Evolutionary conservation across 1,139 yeast species (phyloP), one percentile per base, ranked within the genome.

Genomic region (Waltiozyma sp.): DNA sequence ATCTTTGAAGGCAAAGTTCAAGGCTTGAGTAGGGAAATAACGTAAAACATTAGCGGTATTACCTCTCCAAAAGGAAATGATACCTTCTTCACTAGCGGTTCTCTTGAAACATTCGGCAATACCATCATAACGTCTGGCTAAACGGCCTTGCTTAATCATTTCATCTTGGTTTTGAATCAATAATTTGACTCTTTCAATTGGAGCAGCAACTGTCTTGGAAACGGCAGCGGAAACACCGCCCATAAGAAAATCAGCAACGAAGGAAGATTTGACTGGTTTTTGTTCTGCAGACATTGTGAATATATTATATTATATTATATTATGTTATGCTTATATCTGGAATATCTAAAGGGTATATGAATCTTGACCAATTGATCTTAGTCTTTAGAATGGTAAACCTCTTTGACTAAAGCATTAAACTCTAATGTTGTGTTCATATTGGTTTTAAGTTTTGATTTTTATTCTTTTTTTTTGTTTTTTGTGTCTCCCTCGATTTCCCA

Each of bases 221-320:
- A 80, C 80, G 58, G 88, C 88, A 67, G 88, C 88, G 65, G 87
- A 80, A 51, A 80, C 84, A 77, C 88, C 87, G 64, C 86, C 87
- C 87, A 80, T 77, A 65, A 77, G 59, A 72, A 76, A 77, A 65
- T 77, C 80, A 61, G 71, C 57, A 58, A 72, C 57, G 64, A 75
- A 76, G 58, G 55, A 52, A 38, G 58, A 19, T 14, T 35, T 35
- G n/a, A 14, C 13, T 53, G 18, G 39, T 24, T 37, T 40, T 28
- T 38, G 36, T 16, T 41, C 38, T 31, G 38, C 38, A 36, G 38
- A 35, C 33, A 19, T 31, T 21, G 28, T 37, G 13, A 36, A 6
- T 19, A 19, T 36, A 4, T 5, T 26, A 14, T 9, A 15, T 51
- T 54, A 49, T 41, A 47, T 50, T 6, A 4, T 4, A 26, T 13